Conservation (phyloP, 2,329 filamentous ascomycete species). For the Ophiostoma piceae region DNA sequence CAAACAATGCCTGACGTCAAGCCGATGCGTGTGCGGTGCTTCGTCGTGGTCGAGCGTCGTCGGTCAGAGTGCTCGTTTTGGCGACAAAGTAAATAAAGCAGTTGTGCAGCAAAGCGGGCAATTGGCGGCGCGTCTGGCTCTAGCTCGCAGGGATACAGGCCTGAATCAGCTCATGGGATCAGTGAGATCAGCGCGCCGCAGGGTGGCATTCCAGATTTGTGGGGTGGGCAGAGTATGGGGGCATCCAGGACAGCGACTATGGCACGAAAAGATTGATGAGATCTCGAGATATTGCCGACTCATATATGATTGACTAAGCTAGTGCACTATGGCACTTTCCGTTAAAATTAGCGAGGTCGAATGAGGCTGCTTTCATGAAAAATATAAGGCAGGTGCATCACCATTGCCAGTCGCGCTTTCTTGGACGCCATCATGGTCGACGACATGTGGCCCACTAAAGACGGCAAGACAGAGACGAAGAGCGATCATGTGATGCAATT, state of each 20-base stretch:
- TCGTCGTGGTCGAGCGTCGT: neutral
- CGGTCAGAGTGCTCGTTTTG: neutral
- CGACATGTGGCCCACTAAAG: neutral
- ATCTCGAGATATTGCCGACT: neutral
- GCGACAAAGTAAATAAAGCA: conserved; percentile 9
- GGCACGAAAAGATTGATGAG: neutral
- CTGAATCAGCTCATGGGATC: neutral
- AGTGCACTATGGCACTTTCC: too few relatives aligned
- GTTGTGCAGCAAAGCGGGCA: neutral
- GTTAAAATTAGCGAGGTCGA: too few relatives aligned
- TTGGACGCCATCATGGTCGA: neutral
- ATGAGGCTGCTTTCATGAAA: neutral
- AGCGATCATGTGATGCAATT: neutral
- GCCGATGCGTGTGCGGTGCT: neutral
- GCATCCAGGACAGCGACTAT: neutral
- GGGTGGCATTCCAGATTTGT: conserved; percentile 6
- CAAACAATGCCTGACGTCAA: neutral
- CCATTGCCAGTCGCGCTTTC: neutral
- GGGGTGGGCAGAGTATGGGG: neutral
- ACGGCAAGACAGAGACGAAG: neutral
- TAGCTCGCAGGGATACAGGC: conserved; percentile 1
- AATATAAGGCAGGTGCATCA: neutral
- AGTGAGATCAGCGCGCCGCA: conserved; percentile 9
- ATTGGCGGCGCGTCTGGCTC: conserved; percentile 10
- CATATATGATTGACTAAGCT: neutral